Evolutionary conservation across 1,139 yeast species (phyloP), one percentile per base, ranked within the genome.

Genomic region (Kurtzmaniella natalensis): DNA sequence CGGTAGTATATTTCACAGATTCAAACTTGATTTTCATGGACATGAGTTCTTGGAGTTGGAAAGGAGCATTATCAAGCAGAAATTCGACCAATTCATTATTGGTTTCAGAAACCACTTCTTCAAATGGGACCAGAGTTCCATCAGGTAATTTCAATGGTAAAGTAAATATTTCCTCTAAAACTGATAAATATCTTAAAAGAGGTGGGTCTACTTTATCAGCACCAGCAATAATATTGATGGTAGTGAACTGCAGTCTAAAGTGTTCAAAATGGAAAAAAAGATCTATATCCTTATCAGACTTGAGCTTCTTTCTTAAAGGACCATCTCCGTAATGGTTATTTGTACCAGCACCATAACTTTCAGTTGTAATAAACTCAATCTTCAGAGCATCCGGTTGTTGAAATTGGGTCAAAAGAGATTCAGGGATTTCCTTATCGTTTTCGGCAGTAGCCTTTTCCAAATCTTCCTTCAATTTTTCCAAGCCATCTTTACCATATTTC

Each of bases 341-440:
- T 13, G 48, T 37, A 1, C 79, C 80, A 2, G 70, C 76, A 5
- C 65, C 64, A 34, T 78, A 80, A 1, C 94, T 74, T 18, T 66
- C 62, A 0, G 96, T 83, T 15, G 72, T 51, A 42, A 88, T 85
- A 49, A 92, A 88, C 10, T 73, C 63, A 37, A 92, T 88, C 30
- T 73, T 72, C 0, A 81, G 64, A 1, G 94, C 88, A 48, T 87
- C 87, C 4, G 95, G 94, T 22, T 76, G 72, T 18, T 72, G 72
- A 55, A 84, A 86, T 22, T 65, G 53, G 2, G 70, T 61, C 28
- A 92, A 53, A 9, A 88, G 60, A 1, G 71, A 70, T 7, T 76
- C 72, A 0, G 98, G 96, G 40, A 94, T 84, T 11, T 85, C 82
- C 16, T 48, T 58, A 50, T 87, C 86, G 53, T 92, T 92, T 32